Base-by-base conservation (phyloP, 148 eudicot species). In the Dysphania ambrosioides region DNA sequence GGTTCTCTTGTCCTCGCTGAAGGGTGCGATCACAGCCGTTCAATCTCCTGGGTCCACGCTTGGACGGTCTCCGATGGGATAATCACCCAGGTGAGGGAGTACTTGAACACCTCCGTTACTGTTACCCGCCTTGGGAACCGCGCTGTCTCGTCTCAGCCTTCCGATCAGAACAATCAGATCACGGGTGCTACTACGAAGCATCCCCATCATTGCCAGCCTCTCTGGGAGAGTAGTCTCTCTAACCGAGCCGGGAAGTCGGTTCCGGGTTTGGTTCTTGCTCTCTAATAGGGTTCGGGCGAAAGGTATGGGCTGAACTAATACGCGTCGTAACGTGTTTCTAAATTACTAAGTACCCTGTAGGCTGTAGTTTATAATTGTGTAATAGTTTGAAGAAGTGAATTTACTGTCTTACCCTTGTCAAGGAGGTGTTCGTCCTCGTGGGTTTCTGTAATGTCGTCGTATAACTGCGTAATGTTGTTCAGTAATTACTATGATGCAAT, bases 61-160 rank as follows among this genome's bases (percentile, higher is more conserved):
- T 90, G 91, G 94, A 88, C 94, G 55, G 85, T 90, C 51, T 26
- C 81, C 26, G 85, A 87, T 84, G 96, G 93, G 85, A 73, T 88
- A 84, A 88, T 90, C 31, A 85, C 95, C 27, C 90, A 86, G 76
- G 89, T 90, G 3, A 66, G 85, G 1, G 96, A 90, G 77, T 90
- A 88, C 40, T 84, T 90, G 42, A 90, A 90, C 64, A 90, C 96
- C 0, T 87, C 92, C 36, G 83, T 90, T n/a, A 90, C 96, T 18
- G 96, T 90, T 4, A 90, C 96, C 13, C 82, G 90, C 0, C 62
- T 89, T 29, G 86, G 79, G 0, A 68, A n/a, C 21, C 53, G 5
- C 5, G 12, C 23, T 18, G 19, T 49, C 2, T 42, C 47, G 18
- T 42, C 70, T 61, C 75, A 30, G 31, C 72, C 61, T 62, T 78